These are phyloP conservation scores for Ophiostoma sp. DNA, from an alignment of 2,329 filamentous ascomycete species.

Conservation along the genomic window DNA sequence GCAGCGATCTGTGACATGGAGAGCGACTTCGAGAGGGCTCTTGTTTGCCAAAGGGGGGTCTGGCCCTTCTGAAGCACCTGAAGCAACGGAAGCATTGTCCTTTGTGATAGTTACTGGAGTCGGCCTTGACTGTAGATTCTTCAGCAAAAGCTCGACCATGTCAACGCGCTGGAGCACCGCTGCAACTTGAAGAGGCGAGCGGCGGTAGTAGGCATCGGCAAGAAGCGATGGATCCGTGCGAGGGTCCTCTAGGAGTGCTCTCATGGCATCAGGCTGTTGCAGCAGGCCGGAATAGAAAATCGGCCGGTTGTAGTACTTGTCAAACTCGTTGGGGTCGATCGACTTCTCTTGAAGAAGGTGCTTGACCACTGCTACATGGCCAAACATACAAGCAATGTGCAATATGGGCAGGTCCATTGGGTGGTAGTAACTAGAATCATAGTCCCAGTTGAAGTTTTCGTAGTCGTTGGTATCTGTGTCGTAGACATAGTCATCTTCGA, in stretches of 20 bases:
- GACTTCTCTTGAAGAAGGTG: not conserved
- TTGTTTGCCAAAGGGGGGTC: not conserved
- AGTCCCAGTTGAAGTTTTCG: not conserved
- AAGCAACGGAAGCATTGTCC: not conserved
- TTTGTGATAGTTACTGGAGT: not conserved
- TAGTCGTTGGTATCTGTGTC: not conserved
- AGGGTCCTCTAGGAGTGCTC: not conserved
- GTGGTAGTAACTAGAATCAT: not conserved
- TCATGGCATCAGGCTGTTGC: not conserved
- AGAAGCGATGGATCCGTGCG: not conserved
- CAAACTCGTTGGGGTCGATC: not conserved
- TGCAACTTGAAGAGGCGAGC: not conserved
- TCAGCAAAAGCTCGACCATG: not conserved
- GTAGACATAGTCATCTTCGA: not conserved
- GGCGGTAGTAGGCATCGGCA: not conserved
- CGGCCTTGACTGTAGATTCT: not conserved
- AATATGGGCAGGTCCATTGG: not conserved
- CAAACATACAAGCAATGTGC: slow-evolving; percentile 3
- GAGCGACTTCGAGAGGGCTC: not conserved
- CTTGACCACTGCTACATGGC: not conserved
- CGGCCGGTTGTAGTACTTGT: slow-evolving; percentile 2
- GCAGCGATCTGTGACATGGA: not conserved
- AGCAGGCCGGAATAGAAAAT: not conserved
- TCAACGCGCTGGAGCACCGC: not conserved
- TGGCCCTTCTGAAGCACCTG: not conserved